A percentile compares a stretch with the other conserved stretches of the same genome.
Evolutionary conservation across 768 basidiomycete genomes (phyloP).

Genomic region (Tylopilus subfusipes): DNA sequence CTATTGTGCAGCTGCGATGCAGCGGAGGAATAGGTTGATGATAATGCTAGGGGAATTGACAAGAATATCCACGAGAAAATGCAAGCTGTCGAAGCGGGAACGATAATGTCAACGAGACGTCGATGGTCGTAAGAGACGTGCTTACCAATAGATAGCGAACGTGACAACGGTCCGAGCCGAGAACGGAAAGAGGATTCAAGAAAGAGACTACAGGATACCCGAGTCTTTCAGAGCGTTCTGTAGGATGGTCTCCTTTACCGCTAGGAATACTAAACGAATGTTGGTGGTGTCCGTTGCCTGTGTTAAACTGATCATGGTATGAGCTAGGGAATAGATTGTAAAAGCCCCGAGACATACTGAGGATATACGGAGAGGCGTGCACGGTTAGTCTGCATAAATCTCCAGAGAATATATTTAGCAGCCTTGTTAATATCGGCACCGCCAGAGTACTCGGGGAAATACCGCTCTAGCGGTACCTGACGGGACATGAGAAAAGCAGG

Average conservation of each 20-base stretch:
- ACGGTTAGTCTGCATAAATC: constrained; percentile 89
- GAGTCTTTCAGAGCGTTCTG: constrained; percentile 85
- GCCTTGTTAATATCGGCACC: constrained; percentile 91
- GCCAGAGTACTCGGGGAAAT: constrained; percentile 87
- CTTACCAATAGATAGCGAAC: constrained; percentile 30
- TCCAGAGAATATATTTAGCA: constrained; percentile 91
- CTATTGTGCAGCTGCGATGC: background rate
- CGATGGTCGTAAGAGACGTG: background rate
- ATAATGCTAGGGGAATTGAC: constrained; percentile 27
- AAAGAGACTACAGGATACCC: constrained; percentile 58
- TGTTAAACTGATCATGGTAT: constrained; percentile 51
- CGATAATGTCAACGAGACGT: background rate
- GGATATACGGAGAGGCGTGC: constrained; percentile 86
- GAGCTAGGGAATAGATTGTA: background rate
- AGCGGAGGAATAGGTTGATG: constrained; percentile 23
- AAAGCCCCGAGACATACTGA: constrained; percentile 53
- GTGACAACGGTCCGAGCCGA: constrained; percentile 9
- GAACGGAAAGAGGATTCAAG: background rate
- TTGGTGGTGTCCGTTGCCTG: constrained; percentile 89
- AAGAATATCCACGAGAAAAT: constrained; percentile 32
- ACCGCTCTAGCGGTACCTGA: constrained; percentile 69
- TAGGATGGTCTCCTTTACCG: constrained; percentile 90
- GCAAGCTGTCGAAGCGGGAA: constrained; percentile 14
- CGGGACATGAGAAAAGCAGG: background rate
- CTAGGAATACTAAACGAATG: constrained; percentile 77